A percentile compares a stretch with the other conserved stretches of the same genome.
phyloP scores from a whole-genome alignment of 2,329 filamentous ascomycete species.

The Cercospora sp. region DNA sequence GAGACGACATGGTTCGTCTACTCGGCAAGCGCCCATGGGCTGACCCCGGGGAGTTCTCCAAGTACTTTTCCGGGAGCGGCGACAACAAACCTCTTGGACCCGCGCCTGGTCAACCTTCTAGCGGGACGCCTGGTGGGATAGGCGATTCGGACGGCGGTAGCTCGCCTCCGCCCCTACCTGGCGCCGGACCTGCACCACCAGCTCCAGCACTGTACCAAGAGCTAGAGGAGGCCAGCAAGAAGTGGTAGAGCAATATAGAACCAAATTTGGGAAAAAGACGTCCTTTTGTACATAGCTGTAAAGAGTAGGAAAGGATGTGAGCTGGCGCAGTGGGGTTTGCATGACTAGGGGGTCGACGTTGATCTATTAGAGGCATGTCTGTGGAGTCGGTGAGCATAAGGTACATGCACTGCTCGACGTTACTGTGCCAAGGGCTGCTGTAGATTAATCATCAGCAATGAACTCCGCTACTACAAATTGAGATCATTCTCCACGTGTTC shows the following conservation, averaged over 20 bases:
- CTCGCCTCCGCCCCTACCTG: conserved; percentile 27
- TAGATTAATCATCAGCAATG: background rate
- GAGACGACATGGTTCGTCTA: conserved; percentile 89
- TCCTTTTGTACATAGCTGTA: conserved; percentile 11
- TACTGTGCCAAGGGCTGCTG: background rate
- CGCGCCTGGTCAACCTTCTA: conserved; percentile 14
- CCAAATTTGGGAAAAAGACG: background rate
- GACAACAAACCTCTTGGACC: conserved; percentile 21
- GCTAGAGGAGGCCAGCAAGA: conserved; percentile 25
- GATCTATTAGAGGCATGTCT: background rate
- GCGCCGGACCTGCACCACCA: conserved; percentile 26
- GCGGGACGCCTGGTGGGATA: conserved; percentile 21
- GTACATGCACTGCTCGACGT: background rate
- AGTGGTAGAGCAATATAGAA: conserved; percentile 17
- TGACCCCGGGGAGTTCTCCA: conserved; percentile 84
- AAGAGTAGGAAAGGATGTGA: background rate
- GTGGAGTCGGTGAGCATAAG: background rate
- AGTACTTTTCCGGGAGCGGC: conserved; percentile 71
- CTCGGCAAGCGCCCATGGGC: conserved; percentile 82
- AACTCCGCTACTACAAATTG: background rate
- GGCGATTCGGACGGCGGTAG: conserved; percentile 18
- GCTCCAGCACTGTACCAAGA: conserved; percentile 35
- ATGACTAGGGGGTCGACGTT: background rate
- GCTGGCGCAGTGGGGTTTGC: background rate
- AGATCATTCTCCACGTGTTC: background rate